Evolutionary conservation across 495 filamentous ascomycete species (phyloP).

Genomic region (Penicillium daleae): DNA sequence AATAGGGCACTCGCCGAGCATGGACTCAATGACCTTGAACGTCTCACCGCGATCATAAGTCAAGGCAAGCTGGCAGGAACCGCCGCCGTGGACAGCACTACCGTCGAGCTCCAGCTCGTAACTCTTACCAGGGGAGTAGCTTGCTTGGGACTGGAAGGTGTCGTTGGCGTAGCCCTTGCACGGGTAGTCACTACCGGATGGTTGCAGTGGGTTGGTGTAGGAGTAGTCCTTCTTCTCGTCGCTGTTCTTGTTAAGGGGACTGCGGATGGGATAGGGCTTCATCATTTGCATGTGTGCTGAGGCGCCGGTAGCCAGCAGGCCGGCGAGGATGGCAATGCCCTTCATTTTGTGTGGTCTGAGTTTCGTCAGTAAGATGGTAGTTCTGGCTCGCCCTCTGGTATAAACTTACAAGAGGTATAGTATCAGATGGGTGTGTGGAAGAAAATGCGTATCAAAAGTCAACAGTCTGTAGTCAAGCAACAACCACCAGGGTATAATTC

Average conservation of each 20-base stretch:
- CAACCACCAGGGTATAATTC: slow-evolving; percentile 28
- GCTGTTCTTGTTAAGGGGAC: slow-evolving; percentile 45
- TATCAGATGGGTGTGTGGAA: background rate
- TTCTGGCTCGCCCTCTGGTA: no score
- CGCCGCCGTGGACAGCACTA: slow-evolving; percentile 78
- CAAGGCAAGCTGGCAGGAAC: slow-evolving; percentile 83
- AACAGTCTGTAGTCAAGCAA: slow-evolving; percentile 14
- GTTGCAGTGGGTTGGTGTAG: slow-evolving; percentile 51
- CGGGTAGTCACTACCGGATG: slow-evolving; percentile 50
- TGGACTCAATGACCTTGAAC: slow-evolving; percentile 82
- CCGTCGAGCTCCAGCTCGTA: slow-evolving; percentile 48
- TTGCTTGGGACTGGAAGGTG: slow-evolving; percentile 46
- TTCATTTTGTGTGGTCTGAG: slow-evolving; percentile 42
- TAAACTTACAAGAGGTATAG: slow-evolving; percentile 12
- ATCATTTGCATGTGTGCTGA: slow-evolving; percentile 53
- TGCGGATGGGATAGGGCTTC: slow-evolving; percentile 51
- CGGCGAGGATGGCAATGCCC: slow-evolving; percentile 33
- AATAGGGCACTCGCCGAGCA: slow-evolving; percentile 79
- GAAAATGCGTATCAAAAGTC: slow-evolving; percentile 11
- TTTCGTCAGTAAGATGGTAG: background rate
- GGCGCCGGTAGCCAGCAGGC: slow-evolving; percentile 43
- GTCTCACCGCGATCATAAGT: slow-evolving; percentile 72
- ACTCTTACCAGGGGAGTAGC: slow-evolving; percentile 43
- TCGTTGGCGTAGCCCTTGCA: slow-evolving; percentile 59
- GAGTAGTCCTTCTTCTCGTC: slow-evolving; percentile 52